Percentiles rank a stretch among this genome's conserved stretches.
Evolutionary conservation across 1,139 yeast species (phyloP).

Genomic region (Debaryomyces psychrophilus): DNA sequence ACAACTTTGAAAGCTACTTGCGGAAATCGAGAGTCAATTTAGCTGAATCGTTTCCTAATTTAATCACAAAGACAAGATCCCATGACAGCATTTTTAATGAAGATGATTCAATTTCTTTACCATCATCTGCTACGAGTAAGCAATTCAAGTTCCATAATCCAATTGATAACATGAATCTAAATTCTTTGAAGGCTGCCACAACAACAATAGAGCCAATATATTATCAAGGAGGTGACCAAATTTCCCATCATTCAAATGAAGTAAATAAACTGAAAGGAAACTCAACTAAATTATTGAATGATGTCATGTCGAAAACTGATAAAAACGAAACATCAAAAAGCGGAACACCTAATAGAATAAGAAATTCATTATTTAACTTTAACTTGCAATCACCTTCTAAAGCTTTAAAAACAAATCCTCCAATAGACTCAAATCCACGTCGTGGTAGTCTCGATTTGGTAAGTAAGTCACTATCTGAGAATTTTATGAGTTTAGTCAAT

Average conservation of each 20-base stretch:
- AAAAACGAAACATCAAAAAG: conserved; percentile 7
- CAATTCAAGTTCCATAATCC: conserved; percentile 43
- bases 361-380: conserved; percentile 7
- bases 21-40: conserved; percentile 40
- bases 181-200: conserved; percentile 23
- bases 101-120: conserved; percentile 5
- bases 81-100: conserved; percentile 27
- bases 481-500: conserved; percentile 22
- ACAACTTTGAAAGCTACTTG: conserved; percentile 38
- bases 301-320: conserved; percentile 13
- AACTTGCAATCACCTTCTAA: conserved; percentile 10
- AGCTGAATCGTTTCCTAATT: conserved; percentile 36
- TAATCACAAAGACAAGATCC: conserved; percentile 28
- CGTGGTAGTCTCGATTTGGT: conserved; percentile 12
- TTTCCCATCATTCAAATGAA: not conserved
- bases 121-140: not conserved
- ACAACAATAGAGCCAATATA: conserved; percentile 38
- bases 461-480: conserved; percentile 19
- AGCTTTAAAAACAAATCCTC: conserved; percentile 13
- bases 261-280: conserved; percentile 9
- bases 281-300: conserved; percentile 13
- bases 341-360: not conserved
- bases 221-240: conserved; percentile 12
- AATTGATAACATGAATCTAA: conserved; percentile 29
- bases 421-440: conserved; percentile 7